Evolutionary conservation across 345 rosid genomes (phyloP), one percentile per base, ranked within the genome.

Genomic region (Populus alba): DNA sequence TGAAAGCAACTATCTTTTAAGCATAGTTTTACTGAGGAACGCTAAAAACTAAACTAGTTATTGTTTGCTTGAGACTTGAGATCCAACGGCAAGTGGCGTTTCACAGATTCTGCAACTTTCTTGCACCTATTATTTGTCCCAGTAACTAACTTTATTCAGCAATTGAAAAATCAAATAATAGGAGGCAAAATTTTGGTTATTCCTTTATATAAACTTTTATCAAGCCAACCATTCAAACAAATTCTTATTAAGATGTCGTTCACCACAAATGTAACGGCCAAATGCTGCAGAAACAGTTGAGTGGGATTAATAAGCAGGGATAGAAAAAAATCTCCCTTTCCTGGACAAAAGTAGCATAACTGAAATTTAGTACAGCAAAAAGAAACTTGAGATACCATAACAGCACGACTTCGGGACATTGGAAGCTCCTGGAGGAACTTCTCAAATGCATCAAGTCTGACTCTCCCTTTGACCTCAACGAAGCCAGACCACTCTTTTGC

Each of bases 401-500:
- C 86, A 79, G 97, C 90, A 78, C 99, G 98, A 82, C 87, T 90
- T 81, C 97, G 86, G 72, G 99, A 97, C 97, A 90, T 86, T 8
- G 92, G 93, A 74, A 97, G 99, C 87, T 88, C 92, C 79, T 92
- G 94, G 51, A 97, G 94, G 84, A 94, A 97, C 89, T 91, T 97
- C 86, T 90, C 93, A 80, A 97, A 97, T 57, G 98, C 98, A 78
- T 94, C 91, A 39, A 92, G 91, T 83, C 91, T 87, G 35, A 94
- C 99, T 84, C 98, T 90, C 74, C 99, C 99, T 83, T 94, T 97
- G 49, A 96, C 89, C 84, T 96, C 99, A 23, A 94, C 82, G 66
- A 77, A 57, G 66, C 81, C 83, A 38, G 90, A 87, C 99, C 99
- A 97, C 31, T 87, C 93, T 75, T 88, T 84, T 0, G 85, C 75